Conservation (phyloP, 306 rosid species). For the Pyrus communis region DNA sequence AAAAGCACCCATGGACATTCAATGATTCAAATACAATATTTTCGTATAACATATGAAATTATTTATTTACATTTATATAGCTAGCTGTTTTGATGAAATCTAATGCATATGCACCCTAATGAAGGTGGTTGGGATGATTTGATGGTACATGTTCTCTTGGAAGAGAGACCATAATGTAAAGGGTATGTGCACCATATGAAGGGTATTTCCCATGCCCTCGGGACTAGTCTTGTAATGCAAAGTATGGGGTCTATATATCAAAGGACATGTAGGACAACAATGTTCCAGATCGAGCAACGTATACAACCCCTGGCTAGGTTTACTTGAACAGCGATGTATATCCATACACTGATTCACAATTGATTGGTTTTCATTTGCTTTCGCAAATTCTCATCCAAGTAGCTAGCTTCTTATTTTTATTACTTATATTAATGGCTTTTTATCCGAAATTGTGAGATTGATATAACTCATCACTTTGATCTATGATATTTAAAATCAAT, state of each 20-base stretch:
- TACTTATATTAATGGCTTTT: too few relatives aligned
- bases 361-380: too few relatives aligned
- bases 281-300: not conserved
- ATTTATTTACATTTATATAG: not conserved
- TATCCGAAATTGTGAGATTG: too few relatives aligned
- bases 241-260: not conserved
- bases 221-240: not conserved
- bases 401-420: too few relatives aligned
- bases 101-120: not conserved
- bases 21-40: not conserved
- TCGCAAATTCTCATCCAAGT: too few relatives aligned
- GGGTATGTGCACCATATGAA: not conserved
- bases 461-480: too few relatives aligned
- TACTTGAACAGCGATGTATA: not conserved
- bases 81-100: not conserved
- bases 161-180: not conserved
- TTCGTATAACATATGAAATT: not conserved
- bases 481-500: too few relatives aligned
- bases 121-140: slow-evolving; percentile 8
- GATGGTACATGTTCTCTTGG: not conserved
- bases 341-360: too few relatives aligned
- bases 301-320: not conserved
- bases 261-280: not conserved
- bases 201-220: not conserved
- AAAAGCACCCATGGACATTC: not conserved